Evolutionary conservation across 306 rosid species (phyloP).

Genomic region (Prunus davidiana): DNA sequence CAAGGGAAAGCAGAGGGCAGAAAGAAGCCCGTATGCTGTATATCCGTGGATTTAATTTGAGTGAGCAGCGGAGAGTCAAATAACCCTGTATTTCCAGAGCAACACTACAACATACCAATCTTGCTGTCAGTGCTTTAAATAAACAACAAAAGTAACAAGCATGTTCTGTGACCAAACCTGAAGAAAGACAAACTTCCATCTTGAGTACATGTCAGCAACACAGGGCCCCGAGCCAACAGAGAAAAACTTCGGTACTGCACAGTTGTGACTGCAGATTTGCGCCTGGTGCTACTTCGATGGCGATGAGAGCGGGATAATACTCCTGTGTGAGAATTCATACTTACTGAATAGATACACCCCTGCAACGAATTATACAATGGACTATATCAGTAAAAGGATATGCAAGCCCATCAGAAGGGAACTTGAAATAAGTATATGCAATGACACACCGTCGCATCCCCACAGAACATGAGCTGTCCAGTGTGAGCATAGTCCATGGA

Average conservation of each 20-base stretch:
- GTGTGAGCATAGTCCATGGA: slow-evolving; percentile 93
- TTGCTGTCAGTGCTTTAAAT: slow-evolving; percentile 20
- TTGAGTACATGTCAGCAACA: slow-evolving; percentile 81
- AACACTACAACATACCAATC: slow-evolving; percentile 51
- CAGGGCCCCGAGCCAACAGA: slow-evolving; percentile 86
- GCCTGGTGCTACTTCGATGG: slow-evolving; percentile 58
- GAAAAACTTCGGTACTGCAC: slow-evolving; percentile 93
- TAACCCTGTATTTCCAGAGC: slow-evolving; percentile 87
- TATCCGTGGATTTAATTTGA: slow-evolving; percentile 76
- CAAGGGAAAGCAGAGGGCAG: slow-evolving; percentile 93
- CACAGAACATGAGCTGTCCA: slow-evolving; percentile 85
- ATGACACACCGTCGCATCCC: slow-evolving; percentile 66
- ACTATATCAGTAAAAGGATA: slow-evolving; percentile 15
- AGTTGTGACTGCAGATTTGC: slow-evolving; percentile 78
- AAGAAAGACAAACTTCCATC: slow-evolving; percentile 92
- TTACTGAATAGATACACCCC: slow-evolving; percentile 90
- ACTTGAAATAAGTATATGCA: slow-evolving; percentile 17
- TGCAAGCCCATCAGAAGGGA: slow-evolving; percentile 17
- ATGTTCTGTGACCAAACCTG: slow-evolving; percentile 50
- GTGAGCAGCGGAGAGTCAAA: slow-evolving; percentile 94
- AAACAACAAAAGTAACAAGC: slow-evolving; percentile 14
- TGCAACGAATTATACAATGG: slow-evolving; percentile 39
- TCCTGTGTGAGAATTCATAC: slow-evolving; percentile 85
- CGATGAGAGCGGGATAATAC: slow-evolving; percentile 85
- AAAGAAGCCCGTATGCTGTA: slow-evolving; percentile 90